These are phyloP conservation scores for Epichloe scottii DNA, from an alignment of 2,329 filamentous ascomycete species.

Conservation along the genomic window DNA sequence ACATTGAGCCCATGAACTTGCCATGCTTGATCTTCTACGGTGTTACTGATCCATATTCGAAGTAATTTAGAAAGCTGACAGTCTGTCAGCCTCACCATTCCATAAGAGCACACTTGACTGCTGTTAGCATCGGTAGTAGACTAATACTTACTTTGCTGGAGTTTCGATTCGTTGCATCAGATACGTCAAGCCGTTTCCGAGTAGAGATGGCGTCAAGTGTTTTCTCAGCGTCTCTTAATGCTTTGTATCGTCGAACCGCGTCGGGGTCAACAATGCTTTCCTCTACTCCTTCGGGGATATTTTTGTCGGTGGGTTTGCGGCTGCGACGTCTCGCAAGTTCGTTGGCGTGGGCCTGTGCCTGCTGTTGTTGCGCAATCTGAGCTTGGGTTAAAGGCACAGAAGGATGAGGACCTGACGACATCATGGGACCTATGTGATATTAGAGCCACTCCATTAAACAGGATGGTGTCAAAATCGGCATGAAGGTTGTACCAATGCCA, in stretches of 20 bases:
- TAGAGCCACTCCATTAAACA: slow-evolving; percentile 5
- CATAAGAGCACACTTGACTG: not conserved
- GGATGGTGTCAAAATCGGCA: not conserved
- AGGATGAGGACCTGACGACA: slow-evolving; percentile 39
- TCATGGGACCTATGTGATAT: slow-evolving; percentile 36
- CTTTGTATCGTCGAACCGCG: slow-evolving; percentile 68
- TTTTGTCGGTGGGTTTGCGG: slow-evolving; percentile 87
- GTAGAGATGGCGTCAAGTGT: slow-evolving; percentile 86
- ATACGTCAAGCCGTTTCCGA: slow-evolving; percentile 79
- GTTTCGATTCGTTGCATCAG: slow-evolving; percentile 27
- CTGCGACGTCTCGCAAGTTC: slow-evolving; percentile 69
- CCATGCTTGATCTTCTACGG: slow-evolving; percentile 88
- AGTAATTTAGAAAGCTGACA: slow-evolving; percentile 64
- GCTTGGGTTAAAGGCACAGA: slow-evolving; percentile 39
- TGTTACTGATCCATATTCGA: slow-evolving; percentile 91
- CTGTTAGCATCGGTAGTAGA: not conserved
- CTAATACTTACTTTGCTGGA: slow-evolving; percentile 47
- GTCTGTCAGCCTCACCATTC: slow-evolving; percentile 7
- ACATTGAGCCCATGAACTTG: slow-evolving; percentile 58
- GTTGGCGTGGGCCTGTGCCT: slow-evolving; percentile 38
- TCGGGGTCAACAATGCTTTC: slow-evolving; percentile 65
- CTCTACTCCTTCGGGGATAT: slow-evolving; percentile 81
- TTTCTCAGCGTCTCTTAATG: slow-evolving; percentile 76
- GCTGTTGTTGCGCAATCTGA: slow-evolving; percentile 40
- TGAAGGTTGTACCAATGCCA: slow-evolving; percentile 34